phyloP scores from a whole-genome alignment of 768 basidiomycete genomes.

The Pleurotus ostreatus region DNA sequence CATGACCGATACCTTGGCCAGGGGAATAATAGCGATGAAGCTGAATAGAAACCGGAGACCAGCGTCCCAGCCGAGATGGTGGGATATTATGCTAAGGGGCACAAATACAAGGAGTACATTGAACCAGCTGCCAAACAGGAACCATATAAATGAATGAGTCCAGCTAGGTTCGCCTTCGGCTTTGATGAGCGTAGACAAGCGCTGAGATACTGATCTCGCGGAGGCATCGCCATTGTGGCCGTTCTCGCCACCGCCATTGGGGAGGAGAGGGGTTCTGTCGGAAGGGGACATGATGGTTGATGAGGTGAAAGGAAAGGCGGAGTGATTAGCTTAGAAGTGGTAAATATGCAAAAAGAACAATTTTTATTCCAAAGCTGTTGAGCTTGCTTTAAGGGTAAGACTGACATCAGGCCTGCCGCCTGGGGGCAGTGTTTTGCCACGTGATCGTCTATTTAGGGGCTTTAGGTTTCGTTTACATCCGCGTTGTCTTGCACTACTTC shows the following conservation, averaged over 20 bases:
- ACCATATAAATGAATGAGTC: constrained; percentile 51
- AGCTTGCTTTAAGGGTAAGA: not conserved
- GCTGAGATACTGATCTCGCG: constrained; percentile 24
- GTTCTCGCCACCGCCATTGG: constrained; percentile 36
- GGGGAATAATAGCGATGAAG: constrained; percentile 81
- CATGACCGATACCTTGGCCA: constrained; percentile 63
- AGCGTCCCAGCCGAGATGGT: constrained; percentile 71
- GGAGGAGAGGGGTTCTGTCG: constrained; percentile 48
- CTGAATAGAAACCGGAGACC: constrained; percentile 70
- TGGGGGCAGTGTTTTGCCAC: constrained; percentile 12
- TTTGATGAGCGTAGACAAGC: constrained; percentile 38
- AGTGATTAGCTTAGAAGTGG: not conserved
- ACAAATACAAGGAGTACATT: constrained; percentile 80
- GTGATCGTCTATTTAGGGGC: not conserved
- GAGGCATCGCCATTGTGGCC: constrained; percentile 23
- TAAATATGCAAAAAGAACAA: constrained; percentile 11
- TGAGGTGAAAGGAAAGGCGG: constrained; percentile 8
- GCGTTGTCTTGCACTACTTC: constrained; percentile 43
- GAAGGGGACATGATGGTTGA: constrained; percentile 29
- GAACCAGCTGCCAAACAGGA: constrained; percentile 62
- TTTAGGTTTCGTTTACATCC: constrained; percentile 27
- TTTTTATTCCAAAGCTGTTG: constrained; percentile 5
- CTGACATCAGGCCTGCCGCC: not conserved
- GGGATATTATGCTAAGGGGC: constrained; percentile 64
- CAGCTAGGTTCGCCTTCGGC: constrained; percentile 66